Base-by-base conservation (phyloP, 2,329 filamentous ascomycete species). In the Alternaria sp. region DNA sequence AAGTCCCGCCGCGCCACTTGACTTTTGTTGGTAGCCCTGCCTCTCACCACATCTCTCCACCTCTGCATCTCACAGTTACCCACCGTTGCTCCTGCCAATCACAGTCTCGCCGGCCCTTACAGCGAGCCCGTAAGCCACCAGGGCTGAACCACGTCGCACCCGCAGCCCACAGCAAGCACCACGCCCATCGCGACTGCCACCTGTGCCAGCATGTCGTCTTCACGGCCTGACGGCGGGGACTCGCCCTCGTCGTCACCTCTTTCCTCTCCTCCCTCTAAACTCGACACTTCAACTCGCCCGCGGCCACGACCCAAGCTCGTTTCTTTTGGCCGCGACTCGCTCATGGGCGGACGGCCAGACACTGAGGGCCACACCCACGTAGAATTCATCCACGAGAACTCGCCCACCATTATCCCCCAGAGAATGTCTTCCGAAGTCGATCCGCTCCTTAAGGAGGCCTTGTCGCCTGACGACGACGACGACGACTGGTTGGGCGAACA, bases 401-500 rank as follows among this genome's bases (percentile, higher is more conserved):
- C 77, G 18, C 78, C 78, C 16, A 66, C 79, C 44, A 67, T 79
- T 16, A 65, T 64, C 18, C 68, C 65, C 22, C 67, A 72, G 8
- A 59, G 72, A 41, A 64, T 65, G 52, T 76, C 78, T 18, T 65
- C 69, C 40, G 77, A 80, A 45, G 64, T 68, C 34, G 72, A 76
- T 51, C 66, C 71, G 16, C 64, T 75, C 40, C 65, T 76, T 53
- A 78, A 79, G 69, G 70, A 73, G 65, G 66, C 72, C 45, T 46
- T 75, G 45, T 76, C 75, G 14, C 77, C 77, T 11, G 53, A 70
- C 22, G 72, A 65, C n/a, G 71, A 65, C n/a, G 71, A 66, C 25
- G 76, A 79, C 63, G 75, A 78, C 65, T 81, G 82, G 70, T 77
- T 81, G 46, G 78, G 79, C 44, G 72, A 74, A 48, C 76, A 82